Conservation (phyloP, 2,329 filamentous ascomycete genomes). For the Penicillium sp. region DNA sequence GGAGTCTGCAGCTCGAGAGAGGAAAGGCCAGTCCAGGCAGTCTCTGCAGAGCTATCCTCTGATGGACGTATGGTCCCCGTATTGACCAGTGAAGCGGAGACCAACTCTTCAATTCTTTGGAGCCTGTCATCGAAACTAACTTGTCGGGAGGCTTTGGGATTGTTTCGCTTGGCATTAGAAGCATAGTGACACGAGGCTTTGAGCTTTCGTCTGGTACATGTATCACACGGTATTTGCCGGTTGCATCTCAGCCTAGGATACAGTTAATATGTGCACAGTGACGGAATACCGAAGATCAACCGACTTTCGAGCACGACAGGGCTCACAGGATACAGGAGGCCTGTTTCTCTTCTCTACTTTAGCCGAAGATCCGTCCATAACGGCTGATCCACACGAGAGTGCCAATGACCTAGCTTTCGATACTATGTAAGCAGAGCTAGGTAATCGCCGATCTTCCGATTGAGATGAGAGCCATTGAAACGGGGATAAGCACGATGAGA, state of each 20-base stretch:
- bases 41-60: neutral
- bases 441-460: neutral
- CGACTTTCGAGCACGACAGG: slow-evolving; percentile 22
- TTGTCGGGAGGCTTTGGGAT: neutral
- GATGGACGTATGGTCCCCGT: neutral
- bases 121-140: slow-evolving; percentile 18
- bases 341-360: slow-evolving; percentile 22
- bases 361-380: slow-evolving; percentile 5
- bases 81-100: slow-evolving; percentile 9
- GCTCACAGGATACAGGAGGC: slow-evolving; percentile 20
- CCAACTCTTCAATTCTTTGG: slow-evolving; percentile 17
- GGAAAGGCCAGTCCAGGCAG: neutral
- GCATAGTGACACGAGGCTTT: slow-evolving; percentile 16
- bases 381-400: neutral
- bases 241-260: slow-evolving; percentile 18
- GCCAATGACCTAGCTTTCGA: neutral
- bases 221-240: slow-evolving; percentile 16
- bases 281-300: neutral
- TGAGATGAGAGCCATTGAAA: neutral
- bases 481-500: neutral
- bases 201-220: slow-evolving; percentile 14
- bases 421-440: neutral
- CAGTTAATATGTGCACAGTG: neutral
- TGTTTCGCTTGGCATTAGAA: slow-evolving; percentile 17
- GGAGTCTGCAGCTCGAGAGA: neutral